These are phyloP conservation scores for Lepiota subincarnata DNA, from an alignment of 768 basidiomycete species.

Conservation along the genomic window DNA sequence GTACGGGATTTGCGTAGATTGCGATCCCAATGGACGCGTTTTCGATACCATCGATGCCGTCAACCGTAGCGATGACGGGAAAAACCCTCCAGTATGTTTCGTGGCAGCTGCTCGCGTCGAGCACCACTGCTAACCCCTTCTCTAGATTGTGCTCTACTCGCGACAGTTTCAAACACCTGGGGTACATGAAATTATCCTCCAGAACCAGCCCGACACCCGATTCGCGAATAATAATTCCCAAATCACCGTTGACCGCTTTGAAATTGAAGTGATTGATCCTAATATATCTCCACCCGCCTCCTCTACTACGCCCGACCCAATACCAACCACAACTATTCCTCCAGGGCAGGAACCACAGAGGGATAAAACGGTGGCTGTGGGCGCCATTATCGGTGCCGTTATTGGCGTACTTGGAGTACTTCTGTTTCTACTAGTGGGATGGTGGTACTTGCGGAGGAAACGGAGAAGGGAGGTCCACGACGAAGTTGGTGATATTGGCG, in stretches of 20 bases:
- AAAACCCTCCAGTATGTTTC: slow-evolving; percentile 25
- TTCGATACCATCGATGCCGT: slow-evolving; percentile 25
- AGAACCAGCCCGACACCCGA: slow-evolving; percentile 21
- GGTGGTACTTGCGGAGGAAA: slow-evolving; percentile 13
- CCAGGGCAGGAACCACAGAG: too few species aligned
- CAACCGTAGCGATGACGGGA: slow-evolving; percentile 23
- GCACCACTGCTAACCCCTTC: background rate
- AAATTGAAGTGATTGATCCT: background rate
- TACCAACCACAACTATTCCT: background rate
- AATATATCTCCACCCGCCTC: background rate
- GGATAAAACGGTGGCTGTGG: slow-evolving; percentile 8
- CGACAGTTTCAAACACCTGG: slow-evolving; percentile 18
- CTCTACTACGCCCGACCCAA: background rate
- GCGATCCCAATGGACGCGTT: slow-evolving; percentile 23
- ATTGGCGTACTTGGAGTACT: slow-evolving; percentile 34
- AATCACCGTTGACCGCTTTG: slow-evolving; percentile 21
- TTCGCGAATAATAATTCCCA: slow-evolving; percentile 24
- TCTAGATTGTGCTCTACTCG: slow-evolving; percentile 22
- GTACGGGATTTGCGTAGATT: slow-evolving; percentile 30
- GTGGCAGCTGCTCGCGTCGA: background rate
- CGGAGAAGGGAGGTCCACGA: background rate
- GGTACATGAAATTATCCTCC: slow-evolving; percentile 25
- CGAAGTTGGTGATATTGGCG: background rate
- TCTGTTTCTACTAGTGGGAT: slow-evolving; percentile 18
- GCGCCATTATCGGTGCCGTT: slow-evolving; percentile 37